Evolutionary conservation across 1,284 basidiomycete species (phyloP), one percentile per base, ranked within the genome.

Genomic region (Ceratorhiza oryzae-sativae): DNA sequence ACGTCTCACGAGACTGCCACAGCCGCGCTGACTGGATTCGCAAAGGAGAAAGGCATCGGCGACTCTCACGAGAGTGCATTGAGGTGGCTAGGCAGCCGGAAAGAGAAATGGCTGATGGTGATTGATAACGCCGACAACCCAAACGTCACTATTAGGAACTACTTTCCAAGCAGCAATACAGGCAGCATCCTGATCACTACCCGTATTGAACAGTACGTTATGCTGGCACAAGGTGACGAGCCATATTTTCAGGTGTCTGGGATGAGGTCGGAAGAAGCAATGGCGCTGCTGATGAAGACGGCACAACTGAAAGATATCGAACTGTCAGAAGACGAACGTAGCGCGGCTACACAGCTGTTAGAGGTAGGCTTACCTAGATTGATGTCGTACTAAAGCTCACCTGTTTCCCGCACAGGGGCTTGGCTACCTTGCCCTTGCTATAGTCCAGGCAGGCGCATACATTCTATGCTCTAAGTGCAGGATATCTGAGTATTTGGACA

Each of bases 1-100:
- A 63, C 59, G 18, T 65, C 71, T 13, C 18, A 53, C 36, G 46
- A 65, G 20, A 72, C 60, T 13, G 36, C 60, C 34, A 18, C 25
- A 13, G 49, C 9, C 1, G 9, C 30, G 12, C 36, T 72, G 2
- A 12, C 8, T 23, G 36, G 36, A 39, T 39, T 39, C 8, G 36
- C 36, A 6, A 13, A 39, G 36, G 13, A 39, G 36, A 39, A 39
- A 13, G n/a, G n/a, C n/a, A 39, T 39, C 13, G 36, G 36, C 36
- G 36, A 39, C 8, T 39, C 36, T 6, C 36, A 39, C 36, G 36
- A 39, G 13, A 13, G 13, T 6, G 36, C 8, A 6, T 39, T 39
- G 36, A 6, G 13, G 13, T 39, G 36, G 36, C 36, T 39, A 6
- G 36, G 36, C 6, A 39, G 13, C 36, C 36, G 36, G 13, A n/a